Percentiles rank a stretch among this genome's conserved stretches.
These are phyloP conservation scores for Euphorbia corollata DNA, from an alignment of 441 rosid species.

Conservation along the genomic window DNA sequence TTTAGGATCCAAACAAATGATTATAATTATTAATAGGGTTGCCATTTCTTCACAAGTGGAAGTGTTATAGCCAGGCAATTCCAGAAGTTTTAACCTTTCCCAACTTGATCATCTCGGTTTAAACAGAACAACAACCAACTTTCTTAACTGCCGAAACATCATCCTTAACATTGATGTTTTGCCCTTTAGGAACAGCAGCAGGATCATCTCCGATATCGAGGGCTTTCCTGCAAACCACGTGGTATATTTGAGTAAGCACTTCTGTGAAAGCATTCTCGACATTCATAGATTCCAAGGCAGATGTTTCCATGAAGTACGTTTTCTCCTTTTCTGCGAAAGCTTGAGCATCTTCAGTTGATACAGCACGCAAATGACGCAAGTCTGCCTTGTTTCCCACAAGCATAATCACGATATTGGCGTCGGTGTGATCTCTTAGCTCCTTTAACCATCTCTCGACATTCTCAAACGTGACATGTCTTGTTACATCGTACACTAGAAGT, in stretches of 20 bases:
- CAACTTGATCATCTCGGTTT: conserved; percentile 9
- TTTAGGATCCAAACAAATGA: conserved; percentile 9
- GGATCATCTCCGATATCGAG: conserved; percentile 58
- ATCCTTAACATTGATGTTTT: conserved; percentile 59
- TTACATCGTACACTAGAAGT: conserved; percentile 77
- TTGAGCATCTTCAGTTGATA: conserved; percentile 61
- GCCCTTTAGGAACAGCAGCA: conserved; percentile 59
- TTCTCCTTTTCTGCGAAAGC: conserved; percentile 64
- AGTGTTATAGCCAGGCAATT: conserved; percentile 9
- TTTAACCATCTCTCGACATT: conserved; percentile 70
- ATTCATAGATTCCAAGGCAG: conserved; percentile 64
- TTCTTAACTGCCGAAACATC: conserved; percentile 75
- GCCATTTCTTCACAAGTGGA: background rate
- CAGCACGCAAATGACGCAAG: conserved; percentile 73
- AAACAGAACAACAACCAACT: conserved; percentile 59
- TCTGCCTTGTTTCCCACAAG: conserved; percentile 79
- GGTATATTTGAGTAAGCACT: conserved; percentile 71
- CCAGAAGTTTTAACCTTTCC: conserved; percentile 1
- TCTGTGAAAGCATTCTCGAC: conserved; percentile 73
- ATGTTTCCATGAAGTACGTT: conserved; percentile 77
- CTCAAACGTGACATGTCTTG: conserved; percentile 67
- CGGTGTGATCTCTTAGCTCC: conserved; percentile 77
- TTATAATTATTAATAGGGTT: background rate
- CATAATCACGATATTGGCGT: conserved; percentile 77
- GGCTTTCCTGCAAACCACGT: conserved; percentile 66